phyloP scores from a whole-genome alignment of 345 rosid genomes.

The Luvunga scandens region DNA sequence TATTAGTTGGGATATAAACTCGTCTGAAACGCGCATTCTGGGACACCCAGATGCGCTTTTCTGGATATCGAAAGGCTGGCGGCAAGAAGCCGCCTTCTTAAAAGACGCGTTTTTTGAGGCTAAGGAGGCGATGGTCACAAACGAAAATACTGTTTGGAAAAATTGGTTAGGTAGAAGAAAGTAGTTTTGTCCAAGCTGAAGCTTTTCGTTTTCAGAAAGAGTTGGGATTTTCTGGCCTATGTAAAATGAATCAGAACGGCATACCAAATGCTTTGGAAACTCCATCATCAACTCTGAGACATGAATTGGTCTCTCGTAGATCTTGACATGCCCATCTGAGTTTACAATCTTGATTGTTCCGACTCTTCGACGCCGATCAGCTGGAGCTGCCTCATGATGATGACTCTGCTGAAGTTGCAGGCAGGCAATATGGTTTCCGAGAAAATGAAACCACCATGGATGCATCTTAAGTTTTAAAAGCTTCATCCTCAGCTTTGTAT shows the following conservation, averaged over 20 bases:
- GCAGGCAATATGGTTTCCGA: conserved; percentile 36
- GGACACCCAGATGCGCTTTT: conserved; percentile 51
- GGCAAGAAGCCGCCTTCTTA: conserved; percentile 30
- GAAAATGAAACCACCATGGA: conserved; percentile 23
- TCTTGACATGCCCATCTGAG: conserved; percentile 58
- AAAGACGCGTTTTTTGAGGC: conserved; percentile 23
- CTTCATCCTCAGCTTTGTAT: conserved; percentile 5
- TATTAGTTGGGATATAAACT: conserved; percentile 63
- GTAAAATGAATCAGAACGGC: conserved; percentile 71
- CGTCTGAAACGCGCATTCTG: conserved; percentile 74
- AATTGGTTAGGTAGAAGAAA: conserved; percentile 75
- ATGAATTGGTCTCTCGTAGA: conserved; percentile 51
- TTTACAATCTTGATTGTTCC: conserved; percentile 54
- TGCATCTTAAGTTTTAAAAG: conserved; percentile 6
- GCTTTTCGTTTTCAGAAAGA: conserved; percentile 59
- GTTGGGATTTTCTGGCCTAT: conserved; percentile 80
- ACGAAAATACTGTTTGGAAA: conserved; percentile 64
- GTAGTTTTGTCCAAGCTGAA: conserved; percentile 71
- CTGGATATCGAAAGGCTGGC: conserved; percentile 62
- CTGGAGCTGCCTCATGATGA: too few species aligned
- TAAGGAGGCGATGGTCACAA: conserved; percentile 63
- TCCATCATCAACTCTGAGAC: conserved; percentile 59
- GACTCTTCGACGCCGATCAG: too few species aligned
- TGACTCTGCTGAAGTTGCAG: conserved; percentile 21
- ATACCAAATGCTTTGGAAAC: conserved; percentile 76